phyloP scores from a whole-genome alignment of 768 basidiomycete genomes.

The Lentinula sp. region DNA sequence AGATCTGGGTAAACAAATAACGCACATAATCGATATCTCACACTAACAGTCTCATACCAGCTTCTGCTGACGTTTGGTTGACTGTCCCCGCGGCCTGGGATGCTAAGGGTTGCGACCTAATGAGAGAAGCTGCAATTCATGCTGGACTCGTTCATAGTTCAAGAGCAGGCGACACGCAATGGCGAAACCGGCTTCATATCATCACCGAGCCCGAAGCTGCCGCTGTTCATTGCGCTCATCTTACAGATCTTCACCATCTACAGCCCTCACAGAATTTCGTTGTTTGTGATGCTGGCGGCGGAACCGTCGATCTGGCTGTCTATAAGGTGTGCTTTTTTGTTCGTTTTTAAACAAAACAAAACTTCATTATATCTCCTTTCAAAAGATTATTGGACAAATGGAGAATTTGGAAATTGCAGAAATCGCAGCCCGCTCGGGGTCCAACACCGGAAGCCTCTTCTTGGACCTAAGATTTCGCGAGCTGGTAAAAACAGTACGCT shows the following conservation, averaged over 20 bases:
- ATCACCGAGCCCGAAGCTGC: slow-evolving; percentile 67
- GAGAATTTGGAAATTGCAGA: slow-evolving; percentile 86
- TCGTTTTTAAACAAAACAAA: background rate
- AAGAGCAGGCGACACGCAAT: slow-evolving; percentile 61
- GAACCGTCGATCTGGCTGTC: slow-evolving; percentile 58
- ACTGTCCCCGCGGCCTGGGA: slow-evolving; percentile 93
- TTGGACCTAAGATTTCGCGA: slow-evolving; percentile 83
- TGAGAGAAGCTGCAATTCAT: slow-evolving; percentile 78
- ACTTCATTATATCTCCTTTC: background rate
- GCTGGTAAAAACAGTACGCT: slow-evolving; percentile 51
- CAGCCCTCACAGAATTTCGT: slow-evolving; percentile 81
- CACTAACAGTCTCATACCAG: slow-evolving; percentile 28
- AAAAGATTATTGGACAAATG: slow-evolving; percentile 69
- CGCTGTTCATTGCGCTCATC: slow-evolving; percentile 83
- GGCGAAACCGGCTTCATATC: slow-evolving; percentile 65
- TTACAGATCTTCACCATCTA: slow-evolving; percentile 75
- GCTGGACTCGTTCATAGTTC: slow-evolving; percentile 76
- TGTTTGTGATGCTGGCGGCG: slow-evolving; percentile 89
- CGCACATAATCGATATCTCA: background rate
- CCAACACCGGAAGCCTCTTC: slow-evolving; percentile 84
- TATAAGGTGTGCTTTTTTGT: slow-evolving; percentile 40
- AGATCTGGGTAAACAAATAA: slow-evolving; percentile 61
- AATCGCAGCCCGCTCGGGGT: slow-evolving; percentile 82
- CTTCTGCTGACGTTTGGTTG: slow-evolving; percentile 78
- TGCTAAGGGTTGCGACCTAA: slow-evolving; percentile 75